These are phyloP conservation scores for Solanum corneliomulleri DNA, from an alignment of 257 asterid species.

Conservation along the genomic window DNA sequence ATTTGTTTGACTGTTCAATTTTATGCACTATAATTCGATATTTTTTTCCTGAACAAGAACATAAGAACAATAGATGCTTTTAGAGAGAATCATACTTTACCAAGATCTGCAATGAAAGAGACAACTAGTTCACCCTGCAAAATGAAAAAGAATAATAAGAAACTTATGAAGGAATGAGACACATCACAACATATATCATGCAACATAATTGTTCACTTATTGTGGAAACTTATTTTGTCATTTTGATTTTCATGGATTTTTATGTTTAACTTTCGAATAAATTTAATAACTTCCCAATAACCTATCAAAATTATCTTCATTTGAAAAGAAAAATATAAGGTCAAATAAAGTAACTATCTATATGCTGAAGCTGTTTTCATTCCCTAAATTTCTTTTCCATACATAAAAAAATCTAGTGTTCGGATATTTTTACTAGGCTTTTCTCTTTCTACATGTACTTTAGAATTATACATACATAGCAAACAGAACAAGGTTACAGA, in stretches of 20 bases:
- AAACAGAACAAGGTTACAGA: not conserved
- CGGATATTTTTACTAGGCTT: not conserved
- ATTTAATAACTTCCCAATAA: not conserved
- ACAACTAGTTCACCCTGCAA: conserved; percentile 61
- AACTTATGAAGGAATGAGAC: not conserved
- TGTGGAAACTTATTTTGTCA: not conserved
- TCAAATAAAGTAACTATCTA: not conserved
- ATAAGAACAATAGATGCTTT: not conserved
- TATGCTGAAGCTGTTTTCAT: not conserved
- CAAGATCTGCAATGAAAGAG: conserved; percentile 91
- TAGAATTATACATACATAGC: not conserved
- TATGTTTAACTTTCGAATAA: not conserved
- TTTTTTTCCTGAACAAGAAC: too few species aligned
- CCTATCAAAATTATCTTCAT: not conserved
- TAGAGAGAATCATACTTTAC: conserved; percentile 57
- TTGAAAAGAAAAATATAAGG: not conserved
- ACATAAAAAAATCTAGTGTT: not conserved
- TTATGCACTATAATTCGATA: too few species aligned
- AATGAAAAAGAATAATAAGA: not conserved
- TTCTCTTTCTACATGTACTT: not conserved
- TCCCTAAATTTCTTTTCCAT: not conserved
- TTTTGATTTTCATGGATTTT: not conserved
- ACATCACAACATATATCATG: not conserved
- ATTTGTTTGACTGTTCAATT: too few species aligned
- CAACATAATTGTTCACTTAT: not conserved